Evolutionary conservation across 2,329 filamentous ascomycete genomes (phyloP).

Genomic region (Tolypocladium pustulatum): DNA sequence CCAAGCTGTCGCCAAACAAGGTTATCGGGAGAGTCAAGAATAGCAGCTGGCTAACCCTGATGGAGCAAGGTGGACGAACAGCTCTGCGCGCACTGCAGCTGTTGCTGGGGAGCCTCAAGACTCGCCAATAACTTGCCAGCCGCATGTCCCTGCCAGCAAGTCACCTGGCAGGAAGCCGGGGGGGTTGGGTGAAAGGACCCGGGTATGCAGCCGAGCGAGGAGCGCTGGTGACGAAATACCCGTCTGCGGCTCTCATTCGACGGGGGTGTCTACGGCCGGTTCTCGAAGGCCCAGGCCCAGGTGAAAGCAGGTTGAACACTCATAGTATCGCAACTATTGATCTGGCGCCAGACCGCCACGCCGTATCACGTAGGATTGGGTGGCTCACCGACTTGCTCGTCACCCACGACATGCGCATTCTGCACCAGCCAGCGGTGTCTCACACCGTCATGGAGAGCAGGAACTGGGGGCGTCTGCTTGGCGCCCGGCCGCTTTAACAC

Average conservation of each 20-base stretch:
- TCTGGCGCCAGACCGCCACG: neutral
- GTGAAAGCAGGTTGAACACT: neutral
- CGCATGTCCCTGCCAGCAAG: neutral
- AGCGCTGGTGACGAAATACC: neutral
- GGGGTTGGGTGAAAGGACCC: neutral
- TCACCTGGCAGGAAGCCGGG: neutral
- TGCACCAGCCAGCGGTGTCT: neutral
- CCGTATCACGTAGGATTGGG: neutral
- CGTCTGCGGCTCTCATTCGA: neutral
- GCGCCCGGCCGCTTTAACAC: neutral
- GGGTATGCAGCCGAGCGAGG: neutral
- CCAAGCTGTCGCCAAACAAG: neutral
- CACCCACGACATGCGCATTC: neutral
- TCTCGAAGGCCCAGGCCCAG: neutral
- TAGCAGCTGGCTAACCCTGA: slow-evolving; percentile 9
- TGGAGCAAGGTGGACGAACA: slow-evolving; percentile 2
- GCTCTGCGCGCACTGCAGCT: neutral
- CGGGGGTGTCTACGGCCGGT: neutral
- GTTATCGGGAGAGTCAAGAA: slow-evolving; percentile 4
- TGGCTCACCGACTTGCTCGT: neutral
- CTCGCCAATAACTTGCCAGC: neutral
- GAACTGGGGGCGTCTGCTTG: neutral
- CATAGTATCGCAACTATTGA: neutral
- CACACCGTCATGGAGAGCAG: neutral
- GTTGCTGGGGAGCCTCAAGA: neutral